Percentiles rank a stretch among this genome's conserved stretches.
phyloP scores from a whole-genome alignment of 805 yeast species.

The Saccharomycopsis lassenensis region DNA sequence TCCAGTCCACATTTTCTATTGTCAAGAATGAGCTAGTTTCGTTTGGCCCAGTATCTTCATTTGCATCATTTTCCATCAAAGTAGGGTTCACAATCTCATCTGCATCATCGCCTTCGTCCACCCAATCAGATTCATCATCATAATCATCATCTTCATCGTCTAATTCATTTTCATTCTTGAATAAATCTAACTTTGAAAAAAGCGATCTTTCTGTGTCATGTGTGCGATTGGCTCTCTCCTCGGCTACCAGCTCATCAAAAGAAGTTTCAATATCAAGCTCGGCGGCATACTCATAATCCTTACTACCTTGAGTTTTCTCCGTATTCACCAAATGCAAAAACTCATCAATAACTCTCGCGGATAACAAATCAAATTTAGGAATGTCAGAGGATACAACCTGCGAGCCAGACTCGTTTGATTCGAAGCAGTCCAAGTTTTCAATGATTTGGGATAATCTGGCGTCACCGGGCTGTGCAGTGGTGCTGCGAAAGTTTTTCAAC shows the following conservation, averaged over 20 bases:
- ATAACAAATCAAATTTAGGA: slow-evolving; percentile 46
- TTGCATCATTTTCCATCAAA: background rate
- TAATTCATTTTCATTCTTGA: background rate
- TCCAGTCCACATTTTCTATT: too few species aligned
- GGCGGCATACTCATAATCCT: background rate
- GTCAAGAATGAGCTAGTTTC: slow-evolving; percentile 26
- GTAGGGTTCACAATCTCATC: background rate
- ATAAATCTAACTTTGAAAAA: background rate
- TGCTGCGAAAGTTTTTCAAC: too few species aligned
- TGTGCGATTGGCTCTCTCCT: too few species aligned
- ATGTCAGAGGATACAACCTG: too few species aligned
- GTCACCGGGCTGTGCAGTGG: too few species aligned
- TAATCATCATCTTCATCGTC: background rate
- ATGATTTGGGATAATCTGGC: slow-evolving; percentile 8
- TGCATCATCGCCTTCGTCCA: slow-evolving; percentile 2
- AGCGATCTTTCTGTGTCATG: background rate
- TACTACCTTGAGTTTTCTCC: background rate
- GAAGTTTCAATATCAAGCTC: too few species aligned
- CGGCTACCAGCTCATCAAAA: too few species aligned
- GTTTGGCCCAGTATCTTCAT: background rate
- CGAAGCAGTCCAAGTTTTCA: slow-evolving; percentile 18
- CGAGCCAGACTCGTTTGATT: slow-evolving; percentile 19
- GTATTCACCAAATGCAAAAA: slow-evolving; percentile 29
- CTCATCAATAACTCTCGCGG: slow-evolving; percentile 64
- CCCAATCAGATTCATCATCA: slow-evolving; percentile 5